A percentile compares a stretch with the other conserved stretches of the same genome.
Evolutionary conservation across 345 rosid genomes (phyloP).

Genomic region (Limnanthes douglasii): DNA sequence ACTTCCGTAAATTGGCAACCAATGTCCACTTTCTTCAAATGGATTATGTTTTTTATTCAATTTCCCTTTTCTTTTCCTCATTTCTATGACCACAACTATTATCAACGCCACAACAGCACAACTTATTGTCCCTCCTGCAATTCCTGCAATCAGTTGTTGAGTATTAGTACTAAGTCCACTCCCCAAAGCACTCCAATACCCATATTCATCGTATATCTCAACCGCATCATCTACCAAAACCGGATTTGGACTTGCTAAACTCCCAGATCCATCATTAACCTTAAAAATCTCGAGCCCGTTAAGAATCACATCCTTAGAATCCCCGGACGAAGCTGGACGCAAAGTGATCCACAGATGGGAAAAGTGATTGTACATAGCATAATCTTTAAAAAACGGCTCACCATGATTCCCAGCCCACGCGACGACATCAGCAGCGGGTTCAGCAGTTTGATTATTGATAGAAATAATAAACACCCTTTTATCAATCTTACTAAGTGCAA

Average conservation of each 20-base stretch:
- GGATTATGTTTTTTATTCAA: not conserved
- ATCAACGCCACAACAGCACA: slow-evolving; percentile 16
- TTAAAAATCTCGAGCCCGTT: slow-evolving; percentile 54
- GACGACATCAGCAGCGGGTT: slow-evolving; percentile 27
- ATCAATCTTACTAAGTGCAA: slow-evolving; percentile 12
- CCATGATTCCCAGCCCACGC: slow-evolving; percentile 29
- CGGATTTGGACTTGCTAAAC: slow-evolving; percentile 41
- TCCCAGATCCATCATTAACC: slow-evolving; percentile 17
- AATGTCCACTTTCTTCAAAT: slow-evolving; percentile 1
- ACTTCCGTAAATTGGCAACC: slow-evolving; percentile 28
- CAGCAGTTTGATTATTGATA: slow-evolving; percentile 33
- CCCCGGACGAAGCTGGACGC: slow-evolving; percentile 19
- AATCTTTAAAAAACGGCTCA: slow-evolving; percentile 31
- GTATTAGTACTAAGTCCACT: not conserved
- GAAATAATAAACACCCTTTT: slow-evolving; percentile 37
- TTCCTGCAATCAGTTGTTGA: slow-evolving; percentile 12
- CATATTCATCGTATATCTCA: no score
- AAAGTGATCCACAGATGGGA: slow-evolving; percentile 23
- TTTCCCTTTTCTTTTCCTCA: no score
- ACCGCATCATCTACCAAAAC: slow-evolving; percentile 18
- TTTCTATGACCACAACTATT: slow-evolving; percentile 6
- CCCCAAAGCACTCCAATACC: no score
- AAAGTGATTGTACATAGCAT: slow-evolving; percentile 17
- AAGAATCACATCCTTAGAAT: slow-evolving; percentile 30
- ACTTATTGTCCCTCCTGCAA: slow-evolving; percentile 27